phyloP scores from a whole-genome alignment of 192 early-diverging fungal species.

The Mortierella claussenii region DNA sequence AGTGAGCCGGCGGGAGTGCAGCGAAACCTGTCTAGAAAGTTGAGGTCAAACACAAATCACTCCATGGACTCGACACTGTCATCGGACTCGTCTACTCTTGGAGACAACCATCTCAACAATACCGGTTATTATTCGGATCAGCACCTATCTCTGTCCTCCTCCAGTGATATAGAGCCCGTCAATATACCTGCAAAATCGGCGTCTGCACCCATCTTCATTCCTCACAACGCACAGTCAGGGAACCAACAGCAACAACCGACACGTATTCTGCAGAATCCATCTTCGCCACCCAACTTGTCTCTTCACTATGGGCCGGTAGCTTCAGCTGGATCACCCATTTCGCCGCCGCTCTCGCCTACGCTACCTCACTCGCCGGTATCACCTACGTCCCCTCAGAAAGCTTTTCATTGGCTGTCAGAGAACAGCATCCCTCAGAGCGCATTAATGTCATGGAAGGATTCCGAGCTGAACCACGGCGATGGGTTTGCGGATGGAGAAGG shows the following conservation, averaged over 20 bases:
- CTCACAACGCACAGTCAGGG: neutral
- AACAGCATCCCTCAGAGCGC: slow-evolving; percentile 11
- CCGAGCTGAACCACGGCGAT: slow-evolving; percentile 7
- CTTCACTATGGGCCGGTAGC: neutral
- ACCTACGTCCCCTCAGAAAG: slow-evolving; percentile 2
- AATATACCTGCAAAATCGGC: neutral
- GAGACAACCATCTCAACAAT: neutral
- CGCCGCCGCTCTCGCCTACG: slow-evolving; percentile 36
- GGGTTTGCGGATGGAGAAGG: slow-evolving; percentile 3
- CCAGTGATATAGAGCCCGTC: neutral
- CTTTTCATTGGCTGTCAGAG: slow-evolving; percentile 21
- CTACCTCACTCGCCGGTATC: slow-evolving; percentile 17
- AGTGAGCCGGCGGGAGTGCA: neutral
- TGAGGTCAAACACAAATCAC: slow-evolving; percentile 6
- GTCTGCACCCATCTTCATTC: slow-evolving; percentile 12
- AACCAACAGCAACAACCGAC: neutral
- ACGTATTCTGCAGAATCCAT: slow-evolving; percentile 23
- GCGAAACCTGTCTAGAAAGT: neutral
- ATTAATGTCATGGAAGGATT: slow-evolving; percentile 15
- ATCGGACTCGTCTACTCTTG: slow-evolving; percentile 8
- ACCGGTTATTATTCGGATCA: slow-evolving; percentile 1
- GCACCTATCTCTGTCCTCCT: neutral
- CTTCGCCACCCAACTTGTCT: slow-evolving; percentile 38
- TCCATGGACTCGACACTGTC: slow-evolving; percentile 19
- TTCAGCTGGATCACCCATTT: slow-evolving; percentile 1